These are phyloP conservation scores for Alternaria longipes DNA, from an alignment of 2,329 filamentous ascomycete genomes.

Conservation along the genomic window DNA sequence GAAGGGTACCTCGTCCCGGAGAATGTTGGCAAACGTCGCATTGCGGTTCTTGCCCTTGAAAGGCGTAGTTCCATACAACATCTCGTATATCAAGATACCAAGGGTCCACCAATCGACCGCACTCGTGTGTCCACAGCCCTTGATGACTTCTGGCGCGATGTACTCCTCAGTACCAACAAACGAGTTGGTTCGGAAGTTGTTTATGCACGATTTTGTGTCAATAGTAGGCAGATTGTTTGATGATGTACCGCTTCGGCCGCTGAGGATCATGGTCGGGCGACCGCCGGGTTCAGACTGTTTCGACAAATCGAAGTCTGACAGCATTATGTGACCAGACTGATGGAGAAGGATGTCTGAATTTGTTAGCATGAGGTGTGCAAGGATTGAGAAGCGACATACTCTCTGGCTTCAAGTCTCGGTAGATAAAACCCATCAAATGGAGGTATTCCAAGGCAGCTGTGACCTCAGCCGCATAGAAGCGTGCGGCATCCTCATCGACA, in stretches of 20 bases:
- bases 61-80: slow-evolving; percentile 97
- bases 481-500: slow-evolving; percentile 93
- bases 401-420: slow-evolving; percentile 96
- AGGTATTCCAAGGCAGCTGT: slow-evolving; percentile 96
- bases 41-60: slow-evolving; percentile 99
- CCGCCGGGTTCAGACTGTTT: slow-evolving; percentile 97
- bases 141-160: slow-evolving; percentile 98
- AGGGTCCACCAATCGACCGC: slow-evolving; percentile 99
- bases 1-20: slow-evolving; percentile 95
- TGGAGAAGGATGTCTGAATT: slow-evolving; percentile 88
- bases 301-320: slow-evolving; percentile 97
- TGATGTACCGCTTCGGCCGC: slow-evolving; percentile 79
- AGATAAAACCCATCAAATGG: slow-evolving; percentile 99
- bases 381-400: slow-evolving; percentile 66
- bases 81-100: slow-evolving; percentile 97
- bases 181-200: slow-evolving; percentile 97
- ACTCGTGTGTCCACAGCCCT: slow-evolving; percentile 96
- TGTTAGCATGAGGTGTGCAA: slow-evolving; percentile 49
- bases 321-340: slow-evolving; percentile 99
- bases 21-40: slow-evolving; percentile 95
- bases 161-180: slow-evolving; percentile 99
- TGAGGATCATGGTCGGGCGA: slow-evolving; percentile 95
- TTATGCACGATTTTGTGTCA: slow-evolving; percentile 97
- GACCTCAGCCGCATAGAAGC: slow-evolving; percentile 97
- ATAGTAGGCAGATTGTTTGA: slow-evolving; percentile 92